Base-by-base conservation (phyloP, 176 grass and related monocot species). In the Carex scoparia region DNA sequence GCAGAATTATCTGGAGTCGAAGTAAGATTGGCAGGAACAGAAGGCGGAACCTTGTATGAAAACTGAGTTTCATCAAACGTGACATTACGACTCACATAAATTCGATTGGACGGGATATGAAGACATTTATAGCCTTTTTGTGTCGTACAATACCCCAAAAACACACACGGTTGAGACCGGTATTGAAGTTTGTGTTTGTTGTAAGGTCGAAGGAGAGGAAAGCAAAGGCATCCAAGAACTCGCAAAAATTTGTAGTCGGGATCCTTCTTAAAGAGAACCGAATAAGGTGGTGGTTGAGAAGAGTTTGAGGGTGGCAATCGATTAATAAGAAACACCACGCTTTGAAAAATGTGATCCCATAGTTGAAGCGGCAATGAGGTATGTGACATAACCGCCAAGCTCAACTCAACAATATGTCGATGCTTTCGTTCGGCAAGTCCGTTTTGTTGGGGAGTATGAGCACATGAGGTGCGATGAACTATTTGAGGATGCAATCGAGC, bases 381-480 rank as follows among this genome's bases (percentile, higher is more conserved):
- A 75, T 61, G 12, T 7, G 38, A 56, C 14, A 85, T 32, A 4
- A 60, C 2, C 13, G 84, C 28, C 0, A 85, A 6, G 6, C 13
- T 2, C 23, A 73, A 61, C 64, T 85, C 51, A 0, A 85, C 40
- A 2, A 85, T 85, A 9, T 76, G 68, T 8, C 31, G 28, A 16
- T 85, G 84, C 7, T 85, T 85, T 1, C 54, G 2, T 1, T 85
- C 55, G 3, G 15, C 69, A 12, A 10, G 0, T 0, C 54, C 53
- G 77, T 85, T 77, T 85, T 76, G 51, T 12, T 85, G 11, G 0
- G 66, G 67, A 6, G 67, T 85, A 10, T 76, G 31, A 23, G 30
- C 27, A 40, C 46, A 85, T 12, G 68, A 85, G 4, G 71, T 30
- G 0, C 28, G 42, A 31, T 60, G 49, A 4, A 63, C 7, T 0